Conservation (phyloP, 441 rosid genomes). For the Pelargonium fulgidum region DNA sequence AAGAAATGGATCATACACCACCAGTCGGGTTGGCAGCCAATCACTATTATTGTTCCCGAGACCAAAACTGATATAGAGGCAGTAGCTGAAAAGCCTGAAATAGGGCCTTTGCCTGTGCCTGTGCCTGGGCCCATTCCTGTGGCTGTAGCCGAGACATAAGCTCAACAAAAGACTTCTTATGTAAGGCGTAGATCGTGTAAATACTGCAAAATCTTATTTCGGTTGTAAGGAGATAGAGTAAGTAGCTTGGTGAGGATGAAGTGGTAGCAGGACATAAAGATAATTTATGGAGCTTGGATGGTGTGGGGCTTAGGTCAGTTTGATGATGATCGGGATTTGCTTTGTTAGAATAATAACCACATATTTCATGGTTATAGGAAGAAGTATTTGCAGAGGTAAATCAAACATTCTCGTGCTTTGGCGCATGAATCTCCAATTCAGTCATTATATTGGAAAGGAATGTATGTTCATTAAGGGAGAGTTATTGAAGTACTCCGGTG, state of each 20-base stretch:
- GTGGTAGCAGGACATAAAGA: not conserved
- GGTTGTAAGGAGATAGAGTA: not conserved
- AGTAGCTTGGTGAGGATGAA: not conserved
- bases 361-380: not conserved
- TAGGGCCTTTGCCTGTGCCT: not conserved
- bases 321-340: no score
- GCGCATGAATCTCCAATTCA: not conserved
- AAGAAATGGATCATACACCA: slow-evolving; percentile 37
- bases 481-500: not conserved
- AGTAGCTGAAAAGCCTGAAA: not conserved
- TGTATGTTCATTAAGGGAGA: not conserved
- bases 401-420: not conserved
- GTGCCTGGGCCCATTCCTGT: not conserved
- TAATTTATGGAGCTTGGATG: not conserved
- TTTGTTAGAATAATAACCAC: not conserved
- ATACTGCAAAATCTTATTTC: not conserved
- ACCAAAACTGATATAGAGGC: not conserved
- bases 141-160: not conserved
- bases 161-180: not conserved
- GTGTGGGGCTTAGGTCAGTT: not conserved
- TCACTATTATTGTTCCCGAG: slow-evolving; percentile 21
- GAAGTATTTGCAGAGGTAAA: not conserved
- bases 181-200: not conserved
- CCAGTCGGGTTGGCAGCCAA: slow-evolving; percentile 45
- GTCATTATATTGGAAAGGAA: not conserved